Evolutionary conservation across 305 asterid species (phyloP).

Genomic region (Withania somnifera): DNA sequence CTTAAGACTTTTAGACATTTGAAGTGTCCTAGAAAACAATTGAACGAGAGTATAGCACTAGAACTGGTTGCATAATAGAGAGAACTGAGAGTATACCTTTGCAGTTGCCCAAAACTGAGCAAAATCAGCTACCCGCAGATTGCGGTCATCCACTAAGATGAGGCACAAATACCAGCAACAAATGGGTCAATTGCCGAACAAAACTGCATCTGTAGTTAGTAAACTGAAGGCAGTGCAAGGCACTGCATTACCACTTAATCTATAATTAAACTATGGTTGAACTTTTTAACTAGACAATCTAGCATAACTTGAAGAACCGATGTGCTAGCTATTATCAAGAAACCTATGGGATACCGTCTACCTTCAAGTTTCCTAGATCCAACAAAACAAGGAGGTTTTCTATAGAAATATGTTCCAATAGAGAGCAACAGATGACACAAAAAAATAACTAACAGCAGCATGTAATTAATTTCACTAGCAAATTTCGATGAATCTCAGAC

Average conservation of each 20-base stretch:
- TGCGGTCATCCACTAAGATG: slow-evolving; percentile 99
- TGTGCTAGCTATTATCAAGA: slow-evolving; percentile 16
- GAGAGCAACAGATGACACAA: not conserved
- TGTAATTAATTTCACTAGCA: not conserved
- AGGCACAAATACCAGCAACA: slow-evolving; percentile 97
- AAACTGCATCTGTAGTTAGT: slow-evolving; percentile 93
- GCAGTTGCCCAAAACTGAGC: slow-evolving; percentile 99
- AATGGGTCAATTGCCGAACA: slow-evolving; percentile 92
- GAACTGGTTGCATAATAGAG: slow-evolving; percentile 42
- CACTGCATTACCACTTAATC: slow-evolving; percentile 81
- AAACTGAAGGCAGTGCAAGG: slow-evolving; percentile 73
- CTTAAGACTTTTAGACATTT: slow-evolving; percentile 17
- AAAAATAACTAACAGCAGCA: not conserved
- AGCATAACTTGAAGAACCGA: slow-evolving; percentile 20
- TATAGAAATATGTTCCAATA: not conserved
- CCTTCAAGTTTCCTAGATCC: not conserved
- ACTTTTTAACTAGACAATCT: slow-evolving; percentile 28
- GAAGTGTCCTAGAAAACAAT: slow-evolving; percentile 22
- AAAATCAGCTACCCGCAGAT: slow-evolving; percentile 99
- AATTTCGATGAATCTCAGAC: not conserved
- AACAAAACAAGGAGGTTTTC: not conserved
- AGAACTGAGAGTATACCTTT: slow-evolving; percentile 87
- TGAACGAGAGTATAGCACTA: slow-evolving; percentile 29
- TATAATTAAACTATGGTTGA: slow-evolving; percentile 36
- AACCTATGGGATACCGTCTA: slow-evolving; percentile 9